Evolutionary conservation across 164 flowering plant genomes (phyloP).

Genomic region (Litsea cubeba): DNA sequence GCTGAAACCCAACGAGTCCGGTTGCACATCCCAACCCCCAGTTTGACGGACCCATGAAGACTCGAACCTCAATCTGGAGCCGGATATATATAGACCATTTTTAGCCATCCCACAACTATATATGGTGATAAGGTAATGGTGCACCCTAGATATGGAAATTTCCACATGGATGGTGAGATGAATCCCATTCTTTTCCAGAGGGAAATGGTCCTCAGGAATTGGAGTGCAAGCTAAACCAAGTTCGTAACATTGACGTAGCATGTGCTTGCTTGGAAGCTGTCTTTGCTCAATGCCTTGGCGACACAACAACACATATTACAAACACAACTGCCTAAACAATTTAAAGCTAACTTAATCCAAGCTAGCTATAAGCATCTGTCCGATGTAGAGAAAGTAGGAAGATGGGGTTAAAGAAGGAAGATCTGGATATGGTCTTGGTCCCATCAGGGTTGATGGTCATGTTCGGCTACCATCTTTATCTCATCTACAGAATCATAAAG

Average conservation of each 20-base stretch:
- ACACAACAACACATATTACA: background rate
- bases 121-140: too few species aligned
- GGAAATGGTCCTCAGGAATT: background rate
- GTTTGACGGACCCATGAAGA: too few species aligned
- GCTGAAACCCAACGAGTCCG: too few species aligned
- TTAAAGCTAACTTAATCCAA: background rate
- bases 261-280: conserved; percentile 1
- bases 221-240: background rate
- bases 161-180: background rate
- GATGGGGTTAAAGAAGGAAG: conserved; percentile 38
- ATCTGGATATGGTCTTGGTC: conserved; percentile 55
- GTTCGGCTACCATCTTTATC: conserved; percentile 53
- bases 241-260: background rate
- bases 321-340: background rate
- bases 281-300: background rate
- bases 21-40: too few species aligned
- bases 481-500: conserved; percentile 45
- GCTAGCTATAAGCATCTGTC: background rate
- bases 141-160: too few species aligned
- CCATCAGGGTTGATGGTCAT: conserved; percentile 56
- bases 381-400: conserved; percentile 6
- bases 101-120: too few species aligned
- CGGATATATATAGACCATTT: too few species aligned
- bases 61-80: too few species aligned
- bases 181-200: background rate